These are phyloP conservation scores for Ballota nigra DNA, from an alignment of 257 asterid genomes.

Conservation along the genomic window DNA sequence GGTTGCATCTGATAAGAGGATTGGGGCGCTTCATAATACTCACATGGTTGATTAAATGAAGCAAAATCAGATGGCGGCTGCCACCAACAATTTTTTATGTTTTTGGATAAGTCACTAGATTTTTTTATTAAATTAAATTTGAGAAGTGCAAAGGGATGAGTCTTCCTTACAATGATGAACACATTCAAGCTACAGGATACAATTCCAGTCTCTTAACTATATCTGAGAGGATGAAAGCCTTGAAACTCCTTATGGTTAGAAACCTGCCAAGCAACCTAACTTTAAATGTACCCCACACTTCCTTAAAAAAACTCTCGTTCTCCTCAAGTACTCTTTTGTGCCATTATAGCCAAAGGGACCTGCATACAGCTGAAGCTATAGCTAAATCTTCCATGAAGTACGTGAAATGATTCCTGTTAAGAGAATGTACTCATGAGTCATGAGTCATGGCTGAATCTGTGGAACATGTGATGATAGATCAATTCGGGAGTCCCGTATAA, in stretches of 20 bases:
- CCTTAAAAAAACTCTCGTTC: background rate
- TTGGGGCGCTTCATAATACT: background rate
- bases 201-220: background rate
- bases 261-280: background rate
- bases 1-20: constrained; percentile 11
- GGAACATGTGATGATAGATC: constrained; percentile 10
- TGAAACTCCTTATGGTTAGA: background rate
- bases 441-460: background rate
- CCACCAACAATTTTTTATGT: background rate
- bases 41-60: background rate
- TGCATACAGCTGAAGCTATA: background rate
- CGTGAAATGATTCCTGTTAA: background rate
- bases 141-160: background rate
- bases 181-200: background rate
- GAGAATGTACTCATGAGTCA: constrained; percentile 15
- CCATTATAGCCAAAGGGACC: background rate
- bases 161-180: background rate
- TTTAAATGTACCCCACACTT: background rate
- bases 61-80: background rate
- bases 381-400: background rate
- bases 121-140: background rate
- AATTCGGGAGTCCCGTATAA: constrained; percentile 1
- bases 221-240: background rate
- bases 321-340: background rate
- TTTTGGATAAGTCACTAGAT: background rate